Evolutionary conservation across 352 stramenopile genomes (phyloP), one percentile per base, ranked within the genome.

Genomic region (Phytopythium chamaehyphon): DNA sequence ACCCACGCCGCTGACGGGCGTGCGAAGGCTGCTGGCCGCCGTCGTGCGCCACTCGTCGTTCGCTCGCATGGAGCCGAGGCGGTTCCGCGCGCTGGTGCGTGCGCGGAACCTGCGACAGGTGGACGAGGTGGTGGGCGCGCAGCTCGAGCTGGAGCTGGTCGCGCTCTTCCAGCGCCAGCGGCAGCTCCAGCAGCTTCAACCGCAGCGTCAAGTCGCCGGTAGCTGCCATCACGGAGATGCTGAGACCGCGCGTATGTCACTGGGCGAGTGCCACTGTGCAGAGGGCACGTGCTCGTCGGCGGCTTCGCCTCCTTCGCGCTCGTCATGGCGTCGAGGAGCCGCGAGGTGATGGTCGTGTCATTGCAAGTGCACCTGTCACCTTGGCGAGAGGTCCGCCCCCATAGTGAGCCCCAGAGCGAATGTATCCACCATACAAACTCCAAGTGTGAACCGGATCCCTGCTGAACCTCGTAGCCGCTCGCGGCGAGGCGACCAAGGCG

Each of bases 11-110:
- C 40, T 14, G 47, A 50, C 38, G 5, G 22, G 3, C 23, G 37
- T 22, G 4, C 50, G 64, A 14, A 43, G 47, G 15, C 44, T 87
- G 1, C 45, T 73, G 2, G 31, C 35, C 1, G 33, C 62, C 12
- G 50, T 89, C 6, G 55, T 81, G 1, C 49, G 10, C 4, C 62
- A 76, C 22, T 39, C 38, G 10, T 61, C 49, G 19, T 53, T 90
- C 8, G 59, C 53, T 0, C 57, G 47, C 8, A 62, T 88, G 6
- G 54, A 58, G 9, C 71, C 79, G 2, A 86, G 80, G 56, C 64
- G 78, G 23, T 88, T 90, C 45, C 76, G 79, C 16, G 51, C 58
- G 37, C 69, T 72, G 47, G 61, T 90, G 23, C 74, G 76, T 12
- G 57, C 71, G 23, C 73, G 64, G 49, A 66, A 78, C 38, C 54